phyloP scores from a whole-genome alignment of 2,329 filamentous ascomycete species.

The Alternaria tenuissima region DNA sequence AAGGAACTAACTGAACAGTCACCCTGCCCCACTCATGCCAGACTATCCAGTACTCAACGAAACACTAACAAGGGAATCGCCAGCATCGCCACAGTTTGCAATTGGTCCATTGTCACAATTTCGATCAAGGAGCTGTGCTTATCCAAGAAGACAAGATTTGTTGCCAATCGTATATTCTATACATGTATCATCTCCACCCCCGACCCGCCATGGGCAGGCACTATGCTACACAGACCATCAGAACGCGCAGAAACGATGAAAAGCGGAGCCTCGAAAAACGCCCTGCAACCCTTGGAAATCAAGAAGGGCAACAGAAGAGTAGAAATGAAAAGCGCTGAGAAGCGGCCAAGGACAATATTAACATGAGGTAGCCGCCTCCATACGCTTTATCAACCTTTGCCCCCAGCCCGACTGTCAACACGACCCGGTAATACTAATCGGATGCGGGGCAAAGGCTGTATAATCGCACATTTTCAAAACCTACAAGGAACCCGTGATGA shows the following conservation, averaged over 20 bases:
- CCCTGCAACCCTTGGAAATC: conserved; percentile 24
- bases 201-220: conserved; percentile 6
- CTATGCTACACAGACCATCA: conserved; percentile 27
- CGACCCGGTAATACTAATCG: conserved; percentile 3
- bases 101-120: background rate
- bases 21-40: background rate
- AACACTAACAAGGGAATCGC: background rate
- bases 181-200: conserved; percentile 20
- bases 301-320: conserved; percentile 30
- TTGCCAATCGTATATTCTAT: conserved; percentile 24
- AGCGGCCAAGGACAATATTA: conserved; percentile 29
- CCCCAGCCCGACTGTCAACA: conserved; percentile 1
- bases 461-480: conserved; percentile 18
- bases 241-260: conserved; percentile 9
- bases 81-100: background rate
- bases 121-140: background rate
- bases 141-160: conserved; percentile 7
- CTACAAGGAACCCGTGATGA: conserved; percentile 13
- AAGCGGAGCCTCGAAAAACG: conserved; percentile 30
- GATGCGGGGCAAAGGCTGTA: conserved; percentile 1
- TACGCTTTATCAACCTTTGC: background rate
- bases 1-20: background rate
- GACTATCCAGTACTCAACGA: background rate
- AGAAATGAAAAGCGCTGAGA: conserved; percentile 27
- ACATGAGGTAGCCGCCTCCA: conserved; percentile 26